These are phyloP conservation scores for Pinus taeda DNA, from an alignment of 75 land plant species.

Conservation along the genomic window DNA sequence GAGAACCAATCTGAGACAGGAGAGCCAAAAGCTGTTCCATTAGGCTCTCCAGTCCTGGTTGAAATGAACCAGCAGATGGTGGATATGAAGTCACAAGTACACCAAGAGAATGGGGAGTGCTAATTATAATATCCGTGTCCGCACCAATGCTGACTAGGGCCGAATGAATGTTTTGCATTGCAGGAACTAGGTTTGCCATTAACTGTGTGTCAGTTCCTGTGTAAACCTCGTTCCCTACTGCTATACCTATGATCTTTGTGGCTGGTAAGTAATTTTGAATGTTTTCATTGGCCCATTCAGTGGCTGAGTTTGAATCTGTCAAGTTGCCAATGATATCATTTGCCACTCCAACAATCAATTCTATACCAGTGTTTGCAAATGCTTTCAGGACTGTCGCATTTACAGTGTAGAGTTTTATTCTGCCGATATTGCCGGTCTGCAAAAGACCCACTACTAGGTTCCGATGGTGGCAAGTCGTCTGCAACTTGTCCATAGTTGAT, in stretches of 20 bases:
- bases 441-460: slow-evolving; percentile 48
- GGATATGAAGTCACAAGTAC: slow-evolving; percentile 64
- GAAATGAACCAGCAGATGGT: slow-evolving; percentile 56
- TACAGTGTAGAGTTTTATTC: slow-evolving; percentile 62
- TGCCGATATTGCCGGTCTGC: slow-evolving; percentile 30
- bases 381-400: slow-evolving; percentile 48
- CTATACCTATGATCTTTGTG: slow-evolving; percentile 54
- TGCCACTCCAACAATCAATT: slow-evolving; percentile 53
- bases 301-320: slow-evolving; percentile 28
- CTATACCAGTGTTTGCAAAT: slow-evolving; percentile 59
- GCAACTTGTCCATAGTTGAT: slow-evolving; percentile 84
- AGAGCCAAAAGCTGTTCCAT: slow-evolving; percentile 44
- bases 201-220: slow-evolving; percentile 40
- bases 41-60: slow-evolving; percentile 19
- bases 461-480: slow-evolving; percentile 64
- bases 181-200: slow-evolving; percentile 46
- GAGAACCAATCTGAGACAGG: slow-evolving; percentile 47
- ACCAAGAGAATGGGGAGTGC: slow-evolving; percentile 59
- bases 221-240: slow-evolving; percentile 79
- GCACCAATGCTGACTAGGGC: slow-evolving; percentile 34
- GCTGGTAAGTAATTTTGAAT: slow-evolving; percentile 50
- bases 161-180: slow-evolving; percentile 57
- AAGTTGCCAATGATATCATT: slow-evolving; percentile 41
- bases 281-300: slow-evolving; percentile 46
- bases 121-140: slow-evolving; percentile 37